Percentiles rank a stretch among this genome's conserved stretches.
phyloP scores from a whole-genome alignment of 208 protist genomes.

The Leishmania mexicana region DNA sequence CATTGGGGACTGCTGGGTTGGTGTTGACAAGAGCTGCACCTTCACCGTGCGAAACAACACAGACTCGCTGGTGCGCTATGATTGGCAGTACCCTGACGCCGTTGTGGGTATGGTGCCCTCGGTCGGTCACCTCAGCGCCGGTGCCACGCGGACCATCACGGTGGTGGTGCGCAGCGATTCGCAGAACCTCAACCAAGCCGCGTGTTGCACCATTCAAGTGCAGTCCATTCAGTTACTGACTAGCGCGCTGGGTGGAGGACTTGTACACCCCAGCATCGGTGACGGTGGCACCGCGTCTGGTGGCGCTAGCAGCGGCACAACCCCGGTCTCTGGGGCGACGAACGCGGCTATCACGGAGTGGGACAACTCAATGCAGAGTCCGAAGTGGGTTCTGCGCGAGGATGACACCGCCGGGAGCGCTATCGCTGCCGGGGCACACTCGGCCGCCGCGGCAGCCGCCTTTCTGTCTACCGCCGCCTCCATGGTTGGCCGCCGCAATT shows the following conservation, averaged over 20 bases:
- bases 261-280: constrained; percentile 1
- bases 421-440: constrained; percentile 11
- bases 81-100: constrained; percentile 51
- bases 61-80: constrained; percentile 70
- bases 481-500: constrained; percentile 49
- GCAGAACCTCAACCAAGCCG: constrained; percentile 24
- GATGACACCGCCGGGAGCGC: constrained; percentile 24
- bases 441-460: constrained; percentile 17
- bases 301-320: neutral
- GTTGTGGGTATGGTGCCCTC: constrained; percentile 41
- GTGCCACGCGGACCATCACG: constrained; percentile 48
- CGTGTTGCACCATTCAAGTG: constrained; percentile 18
- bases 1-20: constrained; percentile 88
- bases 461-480: constrained; percentile 23
- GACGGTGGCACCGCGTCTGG: neutral
- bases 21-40: constrained; percentile 50
- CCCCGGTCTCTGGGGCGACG: neutral
- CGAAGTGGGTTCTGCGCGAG: constrained; percentile 64
- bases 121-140: constrained; percentile 66
- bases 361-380: constrained; percentile 68
- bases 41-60: constrained; percentile 92
- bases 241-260: neutral
- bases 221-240: constrained; percentile 34
- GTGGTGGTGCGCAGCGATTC: constrained; percentile 39
- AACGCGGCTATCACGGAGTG: constrained; percentile 43